phyloP scores from a whole-genome alignment of 108 stramenopile species.

The Seminavis robusta region DNA sequence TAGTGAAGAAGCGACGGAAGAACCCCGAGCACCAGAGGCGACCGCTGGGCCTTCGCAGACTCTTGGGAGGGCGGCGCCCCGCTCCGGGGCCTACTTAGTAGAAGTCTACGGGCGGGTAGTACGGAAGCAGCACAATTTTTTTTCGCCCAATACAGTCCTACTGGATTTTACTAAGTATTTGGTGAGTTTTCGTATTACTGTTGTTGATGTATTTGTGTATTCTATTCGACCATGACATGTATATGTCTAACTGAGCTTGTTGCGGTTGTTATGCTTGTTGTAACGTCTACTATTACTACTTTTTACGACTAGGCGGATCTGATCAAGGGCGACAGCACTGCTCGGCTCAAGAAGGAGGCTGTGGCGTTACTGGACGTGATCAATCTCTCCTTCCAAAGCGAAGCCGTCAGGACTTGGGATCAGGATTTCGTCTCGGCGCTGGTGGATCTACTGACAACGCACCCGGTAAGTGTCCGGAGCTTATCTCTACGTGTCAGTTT shows the following conservation, averaged over 20 bases:
- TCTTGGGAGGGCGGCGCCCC: conserved; percentile 20
- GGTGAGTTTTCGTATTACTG: conserved; percentile 39
- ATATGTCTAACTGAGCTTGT: neutral
- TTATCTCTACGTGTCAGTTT: neutral
- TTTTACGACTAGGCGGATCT: too few species aligned
- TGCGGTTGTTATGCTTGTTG: neutral
- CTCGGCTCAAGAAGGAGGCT: conserved; percentile 3
- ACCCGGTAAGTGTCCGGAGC: conserved; percentile 23
- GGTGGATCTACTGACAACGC: conserved; percentile 19
- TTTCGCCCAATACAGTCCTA: conserved; percentile 41
- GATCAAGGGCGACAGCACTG: neutral
- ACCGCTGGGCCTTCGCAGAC: neutral
- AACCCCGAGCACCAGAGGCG: conserved; percentile 14
- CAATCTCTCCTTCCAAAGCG: conserved; percentile 5
- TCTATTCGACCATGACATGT: neutral
- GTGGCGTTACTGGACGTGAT: conserved; percentile 19
- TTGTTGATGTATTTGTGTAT: conserved; percentile 3
- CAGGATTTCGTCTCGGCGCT: conserved; percentile 18
- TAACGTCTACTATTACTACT: neutral
- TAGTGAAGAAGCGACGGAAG: conserved; percentile 12
- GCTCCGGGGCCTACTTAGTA: conserved; percentile 46
- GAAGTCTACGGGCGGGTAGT: conserved; percentile 36
- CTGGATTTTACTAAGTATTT: conserved; percentile 33
- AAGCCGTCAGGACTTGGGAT: conserved; percentile 20
- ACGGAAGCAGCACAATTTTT: conserved; percentile 25